Evolutionary conservation across 2,329 filamentous ascomycete genomes (phyloP).

Genomic region (Helminthosporium solani): DNA sequence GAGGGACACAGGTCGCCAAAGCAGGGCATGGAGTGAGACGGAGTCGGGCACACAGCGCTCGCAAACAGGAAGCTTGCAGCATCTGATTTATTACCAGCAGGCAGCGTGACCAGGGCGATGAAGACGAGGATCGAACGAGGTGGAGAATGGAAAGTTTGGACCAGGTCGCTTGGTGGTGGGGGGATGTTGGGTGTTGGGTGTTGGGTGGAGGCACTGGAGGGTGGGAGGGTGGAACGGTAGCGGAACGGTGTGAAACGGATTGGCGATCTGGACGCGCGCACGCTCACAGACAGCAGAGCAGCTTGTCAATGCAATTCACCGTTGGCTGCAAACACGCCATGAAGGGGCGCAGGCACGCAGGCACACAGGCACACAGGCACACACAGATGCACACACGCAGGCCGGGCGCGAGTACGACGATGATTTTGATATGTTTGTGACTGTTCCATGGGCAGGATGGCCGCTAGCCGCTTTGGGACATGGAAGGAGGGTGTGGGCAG

Average conservation of each 20-base stretch:
- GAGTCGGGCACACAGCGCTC: neutral
- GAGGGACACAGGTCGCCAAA: neutral
- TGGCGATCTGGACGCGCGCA: neutral
- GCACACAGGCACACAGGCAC: neutral
- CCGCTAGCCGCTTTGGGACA: neutral
- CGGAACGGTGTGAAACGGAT: conserved; percentile 20
- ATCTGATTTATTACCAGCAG: neutral
- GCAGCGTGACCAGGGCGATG: conserved; percentile 3
- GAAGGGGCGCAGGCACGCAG: neutral
- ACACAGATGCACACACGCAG: no score
- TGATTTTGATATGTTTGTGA: no score
- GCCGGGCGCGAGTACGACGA: no score
- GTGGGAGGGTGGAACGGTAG: neutral
- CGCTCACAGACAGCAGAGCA: no score
- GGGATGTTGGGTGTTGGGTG: neutral
- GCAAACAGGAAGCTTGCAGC: neutral
- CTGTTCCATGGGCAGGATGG: neutral
- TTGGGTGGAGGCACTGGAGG: no score
- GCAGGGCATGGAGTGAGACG: conserved; percentile 6
- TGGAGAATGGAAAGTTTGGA: neutral
- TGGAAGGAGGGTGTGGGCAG: neutral
- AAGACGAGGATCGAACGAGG: neutral
- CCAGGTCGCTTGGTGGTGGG: neutral
- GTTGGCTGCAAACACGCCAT: neutral
- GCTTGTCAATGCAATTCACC: no score